These are phyloP conservation scores for Carpinus viminea DNA, from an alignment of 306 rosid species.

Conservation along the genomic window DNA sequence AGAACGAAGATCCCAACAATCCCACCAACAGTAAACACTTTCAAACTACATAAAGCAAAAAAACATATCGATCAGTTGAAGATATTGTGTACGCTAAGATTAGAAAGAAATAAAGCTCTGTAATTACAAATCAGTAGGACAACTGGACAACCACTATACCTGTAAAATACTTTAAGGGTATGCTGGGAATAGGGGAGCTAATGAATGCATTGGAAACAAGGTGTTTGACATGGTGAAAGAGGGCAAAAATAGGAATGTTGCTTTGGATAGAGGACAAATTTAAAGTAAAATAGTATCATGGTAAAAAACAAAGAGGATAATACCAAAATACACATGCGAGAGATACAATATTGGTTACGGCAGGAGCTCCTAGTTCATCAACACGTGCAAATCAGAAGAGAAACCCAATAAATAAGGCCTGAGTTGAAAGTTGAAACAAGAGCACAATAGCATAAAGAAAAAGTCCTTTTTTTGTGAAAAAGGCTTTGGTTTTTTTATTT, in stretches of 20 bases:
- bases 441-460: neutral
- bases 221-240: neutral
- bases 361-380: neutral
- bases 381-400: neutral
- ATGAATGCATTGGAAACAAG: neutral
- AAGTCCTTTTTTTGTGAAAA: neutral
- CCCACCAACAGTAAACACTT: slow-evolving; percentile 60
- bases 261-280: neutral
- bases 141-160: neutral
- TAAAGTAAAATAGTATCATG: neutral
- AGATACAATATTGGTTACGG: neutral
- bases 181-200: neutral
- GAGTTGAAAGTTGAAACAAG: neutral
- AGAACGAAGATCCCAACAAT: slow-evolving; percentile 62
- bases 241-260: neutral
- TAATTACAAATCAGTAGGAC: neutral
- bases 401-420: slow-evolving; percentile 1
- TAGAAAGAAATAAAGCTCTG: neutral
- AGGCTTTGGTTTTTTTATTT: neutral
- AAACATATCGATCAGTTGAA: slow-evolving; percentile 24
- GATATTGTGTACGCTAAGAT: slow-evolving; percentile 15
- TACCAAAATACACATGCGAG: slow-evolving; percentile 9
- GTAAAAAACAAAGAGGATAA: neutral
- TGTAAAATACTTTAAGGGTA: neutral
- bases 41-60: slow-evolving; percentile 52